Evolutionary conservation across 2,329 filamentous ascomycete species (phyloP), one percentile per base, ranked within the genome.

Genomic region (Capronia coronata): DNA sequence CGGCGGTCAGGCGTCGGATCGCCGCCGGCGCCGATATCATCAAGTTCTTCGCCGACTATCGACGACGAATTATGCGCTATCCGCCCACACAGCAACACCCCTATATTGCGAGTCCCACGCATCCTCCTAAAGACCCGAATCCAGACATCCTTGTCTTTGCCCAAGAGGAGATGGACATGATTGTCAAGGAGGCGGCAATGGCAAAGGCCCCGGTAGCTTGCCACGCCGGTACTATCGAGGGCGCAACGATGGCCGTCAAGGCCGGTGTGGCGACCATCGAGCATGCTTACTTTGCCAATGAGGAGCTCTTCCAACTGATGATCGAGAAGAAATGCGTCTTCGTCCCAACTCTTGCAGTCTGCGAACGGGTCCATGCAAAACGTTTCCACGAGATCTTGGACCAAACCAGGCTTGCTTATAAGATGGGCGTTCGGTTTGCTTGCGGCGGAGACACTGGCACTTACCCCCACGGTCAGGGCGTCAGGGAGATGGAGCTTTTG

Each of bases 381-480:
- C 37, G 49, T 1, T 52, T 40, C 41, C 4, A 38, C 23, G 44
- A 48, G 23, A 46, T 52, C 40, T 56, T 62, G 21, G 39, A 22
- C 21, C 47, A 49, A 1, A 63, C 71, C 21, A 75, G 72, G 58
- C 62, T 59, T 14, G 77, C 75, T 0, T 69, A 67, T 48, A 68
- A 75, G 2, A 45, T 62, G 9, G 77, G 76, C 0, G 69, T 79
- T 14, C 70, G 71, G 44, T 55, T 80, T 9, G 76, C 75, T 0
- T 69, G 70, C 7, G 77, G 77, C 0, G 76, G 76, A 0, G 76
- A 79, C 50, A 78, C 75, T 0, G 76, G 77, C 1, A 71, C 75
- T 0, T 74, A 76, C 49, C 63, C 73, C 2, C 77, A 80, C 47
- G 77, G 77, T 0, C 68, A 78, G n/a, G 75, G 75, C 46, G 72